Base-by-base conservation (phyloP, 768 basidiomycete genomes). In the Russula brevipes region DNA sequence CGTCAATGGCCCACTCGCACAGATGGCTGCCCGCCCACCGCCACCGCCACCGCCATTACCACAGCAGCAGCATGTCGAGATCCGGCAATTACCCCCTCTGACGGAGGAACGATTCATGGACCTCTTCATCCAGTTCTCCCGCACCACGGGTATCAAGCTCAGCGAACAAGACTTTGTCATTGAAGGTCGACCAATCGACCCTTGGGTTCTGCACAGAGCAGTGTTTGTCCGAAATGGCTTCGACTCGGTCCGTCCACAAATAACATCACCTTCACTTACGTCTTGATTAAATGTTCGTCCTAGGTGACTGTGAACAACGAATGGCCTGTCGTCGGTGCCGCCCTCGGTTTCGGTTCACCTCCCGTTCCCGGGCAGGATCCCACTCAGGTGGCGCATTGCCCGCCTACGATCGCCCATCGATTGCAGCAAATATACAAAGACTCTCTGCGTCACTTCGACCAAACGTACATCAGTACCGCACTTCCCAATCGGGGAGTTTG, bases 301-400 rank as follows among this genome's bases (percentile, higher is more conserved):
- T 50, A 64, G 63, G 63, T 64, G 50, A 60, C 58, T 36, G 30
- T 35, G 19, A 64, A 60, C 17, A 54, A 36, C 9, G 58, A 64
- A 10, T 64, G 63, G 63, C 39, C 63, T 19, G 5, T 36, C 12
- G 9, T 64, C 6, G 63, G 63, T 3, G 47, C 49, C 2, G 47
- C 24, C 12, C 24, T 64, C n/a, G 63, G 63, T 31, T 60, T 64
- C 41, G 53, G 41, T 2, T 14, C 31, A 2, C 0, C 36, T 12
- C 14, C 44, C 17, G 41, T 42, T 2, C 12, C 33, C 8, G 11
- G 8, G 16, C 45, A 54, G 2, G 31, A 59, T 50, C 44, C 16
- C 11, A 16, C 46, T 52, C 58, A 50, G 24, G 41, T 17, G 24
- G 1, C 47, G n/a, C 19, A 36, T 41, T 60, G 58, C 38, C 47